Evolutionary conservation across 1,284 basidiomycete species (phyloP).

Genomic region (Mycosarcoma maydis): DNA sequence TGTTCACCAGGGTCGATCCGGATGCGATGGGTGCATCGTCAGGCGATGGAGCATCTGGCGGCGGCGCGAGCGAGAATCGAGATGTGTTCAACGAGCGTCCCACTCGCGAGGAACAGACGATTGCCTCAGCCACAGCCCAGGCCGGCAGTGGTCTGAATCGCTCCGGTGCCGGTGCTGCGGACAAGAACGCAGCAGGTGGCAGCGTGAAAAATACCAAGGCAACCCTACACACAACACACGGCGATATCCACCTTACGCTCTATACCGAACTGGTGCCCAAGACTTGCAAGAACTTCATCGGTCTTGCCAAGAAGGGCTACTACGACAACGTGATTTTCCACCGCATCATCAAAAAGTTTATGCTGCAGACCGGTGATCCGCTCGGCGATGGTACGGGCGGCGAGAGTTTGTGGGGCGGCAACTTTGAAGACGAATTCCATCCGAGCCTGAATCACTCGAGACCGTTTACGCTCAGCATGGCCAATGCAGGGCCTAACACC

Average conservation of each 20-base stretch:
- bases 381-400: constrained; percentile 98
- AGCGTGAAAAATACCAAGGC: constrained; percentile 68
- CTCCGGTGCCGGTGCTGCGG: constrained; percentile 1
- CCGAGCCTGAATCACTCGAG: constrained; percentile 89
- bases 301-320: constrained; percentile 88
- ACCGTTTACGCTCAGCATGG: constrained; percentile 98
- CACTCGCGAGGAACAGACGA: constrained; percentile 93
- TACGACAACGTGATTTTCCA: constrained; percentile 96
- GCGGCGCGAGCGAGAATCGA: constrained; percentile 75
- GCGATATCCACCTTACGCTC: constrained; percentile 85
- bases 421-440: constrained; percentile 91
- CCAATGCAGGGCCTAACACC: constrained; percentile 92
- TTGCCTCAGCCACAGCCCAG: constrained; percentile 76
- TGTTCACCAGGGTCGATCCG: constrained; percentile 88
- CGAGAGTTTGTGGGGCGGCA: constrained; percentile 82
- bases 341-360: constrained; percentile 97
- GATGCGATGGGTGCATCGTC: constrained; percentile 65
- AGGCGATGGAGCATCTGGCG: constrained; percentile 73
- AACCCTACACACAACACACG: constrained; percentile 92
- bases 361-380: constrained; percentile 98
- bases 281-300: constrained; percentile 96
- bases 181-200: not conserved
- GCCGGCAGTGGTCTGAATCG: constrained; percentile 15
- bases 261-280: constrained; percentile 92
- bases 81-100: constrained; percentile 99